Base-by-base conservation (phyloP, 345 rosid species). In the Durio zibethinus region DNA sequence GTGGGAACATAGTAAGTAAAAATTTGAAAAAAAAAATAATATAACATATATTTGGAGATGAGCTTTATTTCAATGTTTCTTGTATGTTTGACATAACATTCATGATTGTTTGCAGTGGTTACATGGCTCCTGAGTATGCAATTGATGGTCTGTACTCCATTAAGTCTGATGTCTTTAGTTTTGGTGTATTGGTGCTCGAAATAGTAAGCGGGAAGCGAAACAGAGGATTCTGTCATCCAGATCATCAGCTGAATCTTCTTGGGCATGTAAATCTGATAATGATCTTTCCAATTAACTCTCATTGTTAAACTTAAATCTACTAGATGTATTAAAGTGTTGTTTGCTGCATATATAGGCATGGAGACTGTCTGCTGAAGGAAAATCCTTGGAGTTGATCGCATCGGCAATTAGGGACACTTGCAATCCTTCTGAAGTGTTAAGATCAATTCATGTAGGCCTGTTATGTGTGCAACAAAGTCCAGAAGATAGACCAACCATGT, bases 1-100 rank as follows among this genome's bases (percentile, higher is more conserved):
- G 89, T 87, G 2, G 92, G 92, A 81, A 87, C 93, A 75, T 87
- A 85, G 90, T 88, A 82, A 25, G 90, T 77, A 7, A 4, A 11
- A 40, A 45, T 57, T 29, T 52, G 9, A 23, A 20, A 40, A 40
- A 40, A 40, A 2, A 36, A 36, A 36, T 40, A 0, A 16, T 60
- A 7, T 5, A 40, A 40, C 43, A 40, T 9, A 40, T 7, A 48
- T 48, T 48, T 48, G 20, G 16, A 12, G 53, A 48, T 21, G 16
- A 4, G 2, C 48, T 45, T 45, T 3, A 45, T 10, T 10, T 45
- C 61, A 56, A 45, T 14, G 40, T 25, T 27, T 52, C 25, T 16
- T 62, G 10, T 1, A 38, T 25, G 27, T 65, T 36, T 65, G 48
- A 65, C 29, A 27, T 14, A 25, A 45, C 14, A 14, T 27, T 25